Evolutionary conservation across 305 asterid genomes (phyloP).

Genomic region (Lippia alba): DNA sequence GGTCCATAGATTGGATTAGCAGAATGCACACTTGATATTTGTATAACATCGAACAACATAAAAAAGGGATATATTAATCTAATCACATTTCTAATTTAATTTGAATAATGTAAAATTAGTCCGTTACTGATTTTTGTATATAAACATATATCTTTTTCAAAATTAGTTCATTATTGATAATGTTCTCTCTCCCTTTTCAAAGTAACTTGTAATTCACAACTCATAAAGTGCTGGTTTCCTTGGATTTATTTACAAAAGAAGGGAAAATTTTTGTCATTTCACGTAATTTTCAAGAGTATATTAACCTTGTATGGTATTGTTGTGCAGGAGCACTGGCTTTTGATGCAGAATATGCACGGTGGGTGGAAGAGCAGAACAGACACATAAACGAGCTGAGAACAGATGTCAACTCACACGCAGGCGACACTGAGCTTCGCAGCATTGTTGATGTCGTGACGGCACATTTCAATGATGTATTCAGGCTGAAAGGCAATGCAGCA

Average conservation of each 20-base stretch:
- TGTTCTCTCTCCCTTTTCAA: too few relatives aligned
- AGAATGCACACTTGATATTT: too few relatives aligned
- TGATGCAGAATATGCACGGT: constrained; percentile 79
- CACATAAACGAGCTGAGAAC: constrained; percentile 70
- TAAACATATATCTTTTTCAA: too few relatives aligned
- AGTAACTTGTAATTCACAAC: too few relatives aligned
- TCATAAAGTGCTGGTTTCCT: neutral
- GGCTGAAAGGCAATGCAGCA: constrained; percentile 79
- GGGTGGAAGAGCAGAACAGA: constrained; percentile 84
- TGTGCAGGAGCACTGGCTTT: constrained; percentile 80
- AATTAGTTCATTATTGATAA: too few relatives aligned
- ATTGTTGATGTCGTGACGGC: constrained; percentile 62
- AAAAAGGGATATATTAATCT: too few relatives aligned
- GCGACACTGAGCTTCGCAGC: constrained; percentile 74
- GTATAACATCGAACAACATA: too few relatives aligned
- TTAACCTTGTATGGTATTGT: constrained; percentile 19
- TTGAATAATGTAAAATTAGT: too few relatives aligned
- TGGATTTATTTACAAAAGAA: neutral
- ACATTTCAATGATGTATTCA: constrained; percentile 74
- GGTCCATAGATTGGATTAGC: too few relatives aligned
- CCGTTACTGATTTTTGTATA: too few relatives aligned
- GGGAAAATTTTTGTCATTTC: neutral
- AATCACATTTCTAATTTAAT: too few relatives aligned
- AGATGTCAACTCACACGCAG: constrained; percentile 74
- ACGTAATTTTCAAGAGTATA: neutral